Base-by-base conservation (phyloP, 1,139 yeast species). In the Arxiozyma slooffiae region DNA sequence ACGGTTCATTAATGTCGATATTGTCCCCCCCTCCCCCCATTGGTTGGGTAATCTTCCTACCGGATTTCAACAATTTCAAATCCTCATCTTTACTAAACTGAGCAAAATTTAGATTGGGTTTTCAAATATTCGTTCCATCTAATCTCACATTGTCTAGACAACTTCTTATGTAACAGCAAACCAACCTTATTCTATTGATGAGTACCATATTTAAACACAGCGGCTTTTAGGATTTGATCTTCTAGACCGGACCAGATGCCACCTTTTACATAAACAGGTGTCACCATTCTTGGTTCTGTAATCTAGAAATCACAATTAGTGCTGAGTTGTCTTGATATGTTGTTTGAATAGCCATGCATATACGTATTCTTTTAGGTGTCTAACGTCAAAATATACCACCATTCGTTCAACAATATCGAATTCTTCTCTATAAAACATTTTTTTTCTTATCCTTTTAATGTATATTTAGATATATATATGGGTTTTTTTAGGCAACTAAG, bases 161-260 rank as follows among this genome's bases (percentile, higher is more conserved):
- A 82, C 67, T 90, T 92, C 63, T 85, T 81, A 16, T 89, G 85
- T 41, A 92, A 70, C 50, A 92, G 72, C 0, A 97, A 88, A 2
- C 96, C 86, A 4, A 92, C 94, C 48, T 97, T 78, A 7, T 92
- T 80, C 98, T 98, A 92, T 63, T 92, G 96, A 58, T 86, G 89
- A 22, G 89, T 72, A 0, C 98, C 98, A 66, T 92, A 92, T 64
- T 92, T 92, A 46, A 94, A 80, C 2, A 92, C 85, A 1, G 97
- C 96, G 0, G 96, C 96, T 58, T 84, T 82, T 47, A 92, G 72
- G 46, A 90, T 85, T 64, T 87, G 92, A 67, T 90, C 97, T 53
- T 90, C 97, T 8, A 85, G 81, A 63, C 86, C 83, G 2, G 95
- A 82, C 97, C 97, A 90, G 1, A 80, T 82, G 40, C 95, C 96